Conservation (phyloP, 371 early-diverging fungal species). For the Apophysomyces trapeziformis region DNA sequence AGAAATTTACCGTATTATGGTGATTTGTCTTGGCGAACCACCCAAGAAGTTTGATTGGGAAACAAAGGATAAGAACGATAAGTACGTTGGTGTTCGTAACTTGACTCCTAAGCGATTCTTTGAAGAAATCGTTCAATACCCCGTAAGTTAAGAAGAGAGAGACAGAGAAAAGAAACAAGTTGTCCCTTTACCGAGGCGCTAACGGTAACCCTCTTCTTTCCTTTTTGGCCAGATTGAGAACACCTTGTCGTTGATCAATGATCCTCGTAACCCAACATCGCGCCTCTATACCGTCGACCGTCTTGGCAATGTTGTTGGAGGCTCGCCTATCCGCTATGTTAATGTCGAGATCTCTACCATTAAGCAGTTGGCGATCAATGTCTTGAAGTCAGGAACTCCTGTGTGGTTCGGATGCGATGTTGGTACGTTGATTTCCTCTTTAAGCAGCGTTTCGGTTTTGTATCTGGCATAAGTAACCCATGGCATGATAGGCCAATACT, state of each 20-base stretch:
- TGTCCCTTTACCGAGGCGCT: too few relatives aligned
- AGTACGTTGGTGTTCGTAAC: conserved; percentile 55
- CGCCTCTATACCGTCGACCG: conserved; percentile 76
- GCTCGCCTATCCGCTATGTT: conserved; percentile 68
- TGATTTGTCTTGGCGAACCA: conserved; percentile 79
- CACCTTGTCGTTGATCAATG: conserved; percentile 77
- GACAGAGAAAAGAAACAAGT: too few relatives aligned
- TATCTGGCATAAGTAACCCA: neutral
- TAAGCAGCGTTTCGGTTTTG: too few relatives aligned
- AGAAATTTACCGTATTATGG: conserved; percentile 75
- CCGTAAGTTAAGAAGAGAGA: conserved; percentile 34
- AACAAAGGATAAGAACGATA: conserved; percentile 71
- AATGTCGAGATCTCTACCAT: conserved; percentile 62
- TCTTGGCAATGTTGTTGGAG: conserved; percentile 78
- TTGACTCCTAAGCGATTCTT: conserved; percentile 73
- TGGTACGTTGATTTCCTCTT: conserved; percentile 46
- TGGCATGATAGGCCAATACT: conserved; percentile 38
- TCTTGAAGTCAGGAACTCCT: conserved; percentile 65
- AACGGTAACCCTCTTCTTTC: too few relatives aligned
- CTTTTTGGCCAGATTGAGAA: conserved; percentile 49
- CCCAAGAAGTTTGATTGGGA: conserved; percentile 75
- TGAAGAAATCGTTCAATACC: conserved; percentile 65
- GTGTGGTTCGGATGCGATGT: conserved; percentile 90
- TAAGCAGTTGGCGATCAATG: conserved; percentile 66
- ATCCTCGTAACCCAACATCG: conserved; percentile 71